Percentiles rank a stretch among this genome's conserved stretches.
Conservation (phyloP, 768 basidiomycete genomes). For the Rossbeevera mucosa region DNA sequence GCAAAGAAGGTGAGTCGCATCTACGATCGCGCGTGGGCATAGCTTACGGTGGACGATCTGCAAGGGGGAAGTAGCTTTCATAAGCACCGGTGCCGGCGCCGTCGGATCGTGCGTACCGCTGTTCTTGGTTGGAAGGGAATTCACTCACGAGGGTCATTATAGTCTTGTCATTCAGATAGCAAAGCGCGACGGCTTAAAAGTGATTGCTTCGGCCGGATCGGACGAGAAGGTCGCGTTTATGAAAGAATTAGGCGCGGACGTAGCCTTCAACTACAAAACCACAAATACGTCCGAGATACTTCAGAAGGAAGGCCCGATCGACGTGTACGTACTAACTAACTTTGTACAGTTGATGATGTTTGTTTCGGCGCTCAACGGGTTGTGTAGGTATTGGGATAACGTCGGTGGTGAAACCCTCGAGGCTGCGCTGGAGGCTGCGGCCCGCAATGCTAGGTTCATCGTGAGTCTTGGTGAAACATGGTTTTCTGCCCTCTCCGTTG, state of each 20-base stretch:
- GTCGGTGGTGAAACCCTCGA: slow-evolving; percentile 42
- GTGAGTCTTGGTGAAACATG: slow-evolving; percentile 11
- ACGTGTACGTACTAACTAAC: slow-evolving; percentile 35
- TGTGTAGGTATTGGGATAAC: slow-evolving; percentile 14
- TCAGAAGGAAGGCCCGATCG: slow-evolving; percentile 50
- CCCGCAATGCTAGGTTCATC: slow-evolving; percentile 45
- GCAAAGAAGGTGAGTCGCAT: slow-evolving; percentile 22
- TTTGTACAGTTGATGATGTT: not conserved
- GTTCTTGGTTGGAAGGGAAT: not conserved
- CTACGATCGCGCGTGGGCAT: too few species aligned
- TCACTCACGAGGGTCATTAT: slow-evolving; percentile 2
- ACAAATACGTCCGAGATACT: slow-evolving; percentile 48
- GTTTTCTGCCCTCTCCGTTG: not conserved
- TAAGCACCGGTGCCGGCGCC: slow-evolving; percentile 40
- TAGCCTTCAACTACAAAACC: slow-evolving; percentile 73
- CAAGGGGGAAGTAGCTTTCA: slow-evolving; percentile 48
- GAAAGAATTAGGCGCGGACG: slow-evolving; percentile 56
- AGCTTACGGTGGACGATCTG: not conserved
- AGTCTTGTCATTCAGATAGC: slow-evolving; percentile 49
- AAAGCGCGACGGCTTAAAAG: slow-evolving; percentile 50
- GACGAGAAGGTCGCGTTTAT: slow-evolving; percentile 68
- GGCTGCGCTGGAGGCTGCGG: slow-evolving; percentile 45
- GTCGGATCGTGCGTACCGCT: slow-evolving; percentile 53
- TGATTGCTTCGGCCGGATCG: slow-evolving; percentile 66
- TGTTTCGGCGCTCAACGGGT: not conserved